Percentiles rank a stretch among this genome's conserved stretches.
Evolutionary conservation across 257 asterid genomes (phyloP).

Genomic region (Ilex asprella): DNA sequence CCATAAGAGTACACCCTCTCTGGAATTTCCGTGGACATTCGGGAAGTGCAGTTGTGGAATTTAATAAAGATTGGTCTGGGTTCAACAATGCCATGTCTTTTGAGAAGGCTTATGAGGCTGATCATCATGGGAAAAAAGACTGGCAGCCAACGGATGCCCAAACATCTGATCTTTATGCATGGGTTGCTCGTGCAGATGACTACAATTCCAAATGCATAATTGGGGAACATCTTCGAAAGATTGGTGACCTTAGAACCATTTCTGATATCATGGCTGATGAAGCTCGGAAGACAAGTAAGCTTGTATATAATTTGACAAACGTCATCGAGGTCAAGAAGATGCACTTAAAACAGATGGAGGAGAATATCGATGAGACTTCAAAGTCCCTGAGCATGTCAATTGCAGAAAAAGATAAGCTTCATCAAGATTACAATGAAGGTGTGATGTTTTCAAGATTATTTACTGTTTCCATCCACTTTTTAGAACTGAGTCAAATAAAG

Average conservation of each 20-base stretch:
- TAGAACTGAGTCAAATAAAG: slow-evolving; percentile 6
- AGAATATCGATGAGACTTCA: slow-evolving; percentile 61
- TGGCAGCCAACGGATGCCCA: slow-evolving; percentile 44
- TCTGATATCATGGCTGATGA: slow-evolving; percentile 69
- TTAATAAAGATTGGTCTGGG: slow-evolving; percentile 78
- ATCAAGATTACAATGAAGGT: slow-evolving; percentile 77
- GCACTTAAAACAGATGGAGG: slow-evolving; percentile 61
- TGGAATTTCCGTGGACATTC: slow-evolving; percentile 83
- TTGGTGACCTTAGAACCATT: not conserved
- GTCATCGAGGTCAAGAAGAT: slow-evolving; percentile 63
- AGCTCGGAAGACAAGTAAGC: slow-evolving; percentile 57
- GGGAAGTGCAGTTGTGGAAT: slow-evolving; percentile 78
- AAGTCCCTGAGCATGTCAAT: slow-evolving; percentile 41
- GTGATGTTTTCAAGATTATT: slow-evolving; percentile 4
- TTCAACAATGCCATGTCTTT: slow-evolving; percentile 67
- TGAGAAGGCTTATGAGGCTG: slow-evolving; percentile 63
- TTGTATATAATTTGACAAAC: slow-evolving; percentile 57
- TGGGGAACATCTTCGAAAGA: not conserved
- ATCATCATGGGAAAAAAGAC: slow-evolving; percentile 62
- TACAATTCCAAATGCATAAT: not conserved
- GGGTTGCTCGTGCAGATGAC: slow-evolving; percentile 1
- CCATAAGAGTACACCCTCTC: slow-evolving; percentile 63
- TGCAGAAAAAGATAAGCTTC: slow-evolving; percentile 62
- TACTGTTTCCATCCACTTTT: slow-evolving; percentile 1
- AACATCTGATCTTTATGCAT: slow-evolving; percentile 52